Base-by-base conservation (phyloP, 768 basidiomycete genomes). In the Trametes maxima region DNA sequence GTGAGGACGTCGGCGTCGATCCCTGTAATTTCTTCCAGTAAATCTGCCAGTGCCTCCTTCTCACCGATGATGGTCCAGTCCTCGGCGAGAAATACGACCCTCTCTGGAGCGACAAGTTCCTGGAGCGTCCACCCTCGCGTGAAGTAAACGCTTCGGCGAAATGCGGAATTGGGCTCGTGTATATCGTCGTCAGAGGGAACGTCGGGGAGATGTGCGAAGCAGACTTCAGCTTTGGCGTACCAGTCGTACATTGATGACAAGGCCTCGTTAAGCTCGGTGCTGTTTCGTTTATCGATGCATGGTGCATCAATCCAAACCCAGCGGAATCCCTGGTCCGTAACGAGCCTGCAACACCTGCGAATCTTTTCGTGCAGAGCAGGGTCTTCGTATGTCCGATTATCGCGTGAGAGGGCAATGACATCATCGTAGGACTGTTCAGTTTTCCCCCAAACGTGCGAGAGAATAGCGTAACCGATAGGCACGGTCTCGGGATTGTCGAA, bases 231-330 rank as follows among this genome's bases (percentile, higher is more conserved):
- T 8, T 24, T 13, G 8, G 50, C 33, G 19, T 53, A 59, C 58
- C 58, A 59, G 33, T 11, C 21, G 51, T 35, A 53, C 49, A 59
- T 59, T n/a, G 49, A 59, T 42, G 43, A 51, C 49, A 59, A 53
- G 5, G 59, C 46, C 35, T 60, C 53, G 36, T 36, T 40, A 19
- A 60, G 53, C 46, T 60, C 53, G 24, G 53, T 47, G 40, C 53
- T 54, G 47, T 39, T 49, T 0, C 24, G n/a, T 24, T 54, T 39
- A 53, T 60, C 44, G 51, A 60, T 54, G 53, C 59, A 55, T 24
- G 22, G 40, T 3, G 53, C 42, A 21, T 54, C 53, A 45, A 49
- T 43, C 53, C 59, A 54, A 16, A 49, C 11, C 43, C 50, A 59
- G 19, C 14, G 12, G 21, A 21, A 44, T 5, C 49, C 47, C 5